These are phyloP conservation scores for Orbilia oligospora DNA, from an alignment of 2,329 filamentous ascomycete genomes.

Conservation along the genomic window DNA sequence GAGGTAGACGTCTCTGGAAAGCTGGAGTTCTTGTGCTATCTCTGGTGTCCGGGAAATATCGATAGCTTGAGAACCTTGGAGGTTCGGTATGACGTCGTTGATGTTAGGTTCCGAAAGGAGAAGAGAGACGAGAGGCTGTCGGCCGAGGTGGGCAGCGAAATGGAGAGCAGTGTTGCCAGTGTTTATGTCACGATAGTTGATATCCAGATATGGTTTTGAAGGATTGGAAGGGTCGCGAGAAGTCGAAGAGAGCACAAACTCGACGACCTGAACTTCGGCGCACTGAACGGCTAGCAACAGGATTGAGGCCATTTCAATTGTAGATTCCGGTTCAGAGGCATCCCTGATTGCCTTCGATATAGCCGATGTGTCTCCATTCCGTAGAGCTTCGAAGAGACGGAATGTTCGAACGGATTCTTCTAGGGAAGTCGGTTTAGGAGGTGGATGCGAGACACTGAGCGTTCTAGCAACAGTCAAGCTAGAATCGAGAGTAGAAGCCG, in stretches of 20 bases:
- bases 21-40: slow-evolving; percentile 94
- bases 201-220: slow-evolving; percentile 73
- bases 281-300: slow-evolving; percentile 96
- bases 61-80: slow-evolving; percentile 84
- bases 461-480: slow-evolving; percentile 3
- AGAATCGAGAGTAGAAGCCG: slow-evolving; percentile 22
- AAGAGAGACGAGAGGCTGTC: slow-evolving; percentile 83
- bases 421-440: slow-evolving; percentile 69
- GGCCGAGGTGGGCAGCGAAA: slow-evolving; percentile 85
- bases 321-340: slow-evolving; percentile 67
- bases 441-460: slow-evolving; percentile 6
- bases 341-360: slow-evolving; percentile 89
- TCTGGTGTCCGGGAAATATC: slow-evolving; percentile 92
- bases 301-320: slow-evolving; percentile 77
- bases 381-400: slow-evolving; percentile 90
- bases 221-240: slow-evolving; percentile 71
- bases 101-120: slow-evolving; percentile 85
- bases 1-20: slow-evolving; percentile 88
- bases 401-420: slow-evolving; percentile 97
- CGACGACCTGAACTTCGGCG: slow-evolving; percentile 90
- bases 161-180: slow-evolving; percentile 96
- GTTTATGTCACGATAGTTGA: slow-evolving; percentile 86
- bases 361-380: slow-evolving; percentile 88
- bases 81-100: slow-evolving; percentile 89
- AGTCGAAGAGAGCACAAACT: slow-evolving; percentile 85